phyloP scores from a whole-genome alignment of 805 yeast genomes.

The Ogataea zsoltii region DNA sequence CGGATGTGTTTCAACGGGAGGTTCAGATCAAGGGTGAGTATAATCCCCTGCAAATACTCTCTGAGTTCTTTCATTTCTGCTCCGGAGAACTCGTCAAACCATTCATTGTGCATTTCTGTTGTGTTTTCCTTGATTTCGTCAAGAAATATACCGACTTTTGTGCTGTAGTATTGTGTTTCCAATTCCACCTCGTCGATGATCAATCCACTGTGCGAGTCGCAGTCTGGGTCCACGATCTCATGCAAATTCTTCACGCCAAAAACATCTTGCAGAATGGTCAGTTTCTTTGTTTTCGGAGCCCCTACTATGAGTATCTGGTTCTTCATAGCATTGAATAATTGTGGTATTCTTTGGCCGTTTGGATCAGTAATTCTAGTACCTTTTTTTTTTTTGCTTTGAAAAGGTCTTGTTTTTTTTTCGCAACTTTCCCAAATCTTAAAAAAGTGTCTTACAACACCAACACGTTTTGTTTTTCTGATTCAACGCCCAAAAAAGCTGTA shows the following conservation, averaged over 20 bases:
- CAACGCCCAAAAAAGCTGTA: no score
- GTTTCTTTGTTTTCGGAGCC: constrained; percentile 42
- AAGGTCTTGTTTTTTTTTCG: not conserved
- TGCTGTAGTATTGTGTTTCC: constrained; percentile 29
- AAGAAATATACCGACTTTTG: constrained; percentile 29
- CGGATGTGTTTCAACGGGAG: constrained; percentile 3
- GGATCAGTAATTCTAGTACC: not conserved
- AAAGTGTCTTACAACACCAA: no score
- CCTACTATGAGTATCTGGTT: constrained; percentile 50
- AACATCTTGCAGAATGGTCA: constrained; percentile 26
- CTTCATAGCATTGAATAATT: constrained; percentile 9
- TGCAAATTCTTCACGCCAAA: constrained; percentile 28
- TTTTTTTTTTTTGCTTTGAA: not conserved
- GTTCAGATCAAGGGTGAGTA: constrained; percentile 39
- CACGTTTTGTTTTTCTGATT: no score
- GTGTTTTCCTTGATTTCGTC: constrained; percentile 30
- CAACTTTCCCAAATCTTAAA: no score
- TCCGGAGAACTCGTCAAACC: constrained; percentile 41
- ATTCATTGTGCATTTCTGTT: constrained; percentile 31
- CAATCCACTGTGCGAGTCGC: constrained; percentile 26
- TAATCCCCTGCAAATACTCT: constrained; percentile 46
- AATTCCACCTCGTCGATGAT: constrained; percentile 25
- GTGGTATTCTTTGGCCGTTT: not conserved
- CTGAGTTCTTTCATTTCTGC: constrained; percentile 44
- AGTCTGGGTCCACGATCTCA: constrained; percentile 15